These are phyloP conservation scores for Globisporangium canariense DNA, from an alignment of 352 stramenopile genomes.

Conservation along the genomic window DNA sequence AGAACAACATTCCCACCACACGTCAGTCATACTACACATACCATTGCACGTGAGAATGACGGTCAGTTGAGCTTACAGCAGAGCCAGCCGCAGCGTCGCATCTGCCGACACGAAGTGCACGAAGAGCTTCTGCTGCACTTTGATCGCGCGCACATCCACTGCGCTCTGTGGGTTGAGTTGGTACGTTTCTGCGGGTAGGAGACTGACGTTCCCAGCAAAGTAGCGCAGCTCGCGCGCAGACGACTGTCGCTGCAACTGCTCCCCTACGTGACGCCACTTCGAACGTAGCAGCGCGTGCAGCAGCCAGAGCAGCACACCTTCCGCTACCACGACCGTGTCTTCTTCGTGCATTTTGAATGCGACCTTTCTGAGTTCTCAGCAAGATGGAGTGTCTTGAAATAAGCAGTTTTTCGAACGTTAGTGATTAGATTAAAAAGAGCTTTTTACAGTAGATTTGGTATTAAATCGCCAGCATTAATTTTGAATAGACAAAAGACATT, in stretches of 20 bases:
- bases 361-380: not conserved
- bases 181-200: constrained; percentile 27
- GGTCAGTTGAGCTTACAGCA: constrained; percentile 24
- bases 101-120: constrained; percentile 40
- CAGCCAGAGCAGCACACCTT: constrained; percentile 39
- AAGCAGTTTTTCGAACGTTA: too few relatives aligned
- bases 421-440: too few relatives aligned
- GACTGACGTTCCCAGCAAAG: constrained; percentile 32
- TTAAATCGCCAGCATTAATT: too few relatives aligned
- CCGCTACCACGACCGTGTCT: constrained; percentile 5
- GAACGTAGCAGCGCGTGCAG: constrained; percentile 31
- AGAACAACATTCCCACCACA: not conserved
- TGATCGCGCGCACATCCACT: constrained; percentile 33
- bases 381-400: too few relatives aligned
- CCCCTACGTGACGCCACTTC: constrained; percentile 15
- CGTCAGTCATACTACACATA: not conserved
- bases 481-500: too few relatives aligned
- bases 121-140: constrained; percentile 34
- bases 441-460: too few relatives aligned
- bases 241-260: not conserved
- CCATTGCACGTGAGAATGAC: not conserved
- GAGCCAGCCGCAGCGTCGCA: constrained; percentile 26
- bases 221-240: constrained; percentile 12
- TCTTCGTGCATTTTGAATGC: not conserved
- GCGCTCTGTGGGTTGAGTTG: not conserved